Percentiles rank a stretch among this genome's conserved stretches.
phyloP scores from a whole-genome alignment of 768 basidiomycete species.

The Roridomyces roridus region DNA sequence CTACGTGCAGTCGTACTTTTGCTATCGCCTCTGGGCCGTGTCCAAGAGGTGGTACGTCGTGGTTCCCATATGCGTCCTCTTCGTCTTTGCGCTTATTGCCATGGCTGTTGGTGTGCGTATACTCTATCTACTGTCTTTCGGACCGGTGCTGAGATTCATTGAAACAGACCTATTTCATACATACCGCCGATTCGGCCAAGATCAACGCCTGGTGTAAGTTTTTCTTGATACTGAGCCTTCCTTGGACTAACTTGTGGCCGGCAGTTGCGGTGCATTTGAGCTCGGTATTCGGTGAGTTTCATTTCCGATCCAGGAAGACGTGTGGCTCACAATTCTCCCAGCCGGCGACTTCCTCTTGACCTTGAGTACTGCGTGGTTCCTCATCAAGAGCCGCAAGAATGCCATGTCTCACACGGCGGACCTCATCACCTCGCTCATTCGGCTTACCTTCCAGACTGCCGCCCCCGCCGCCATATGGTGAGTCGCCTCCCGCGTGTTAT shows the following conservation, averaged over 20 bases:
- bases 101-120: conserved; percentile 33
- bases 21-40: conserved; percentile 36
- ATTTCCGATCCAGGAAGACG: too few species aligned
- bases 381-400: conserved; percentile 34
- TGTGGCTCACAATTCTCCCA: conserved; percentile 5
- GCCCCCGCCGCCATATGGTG: conserved; percentile 42
- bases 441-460: conserved; percentile 38
- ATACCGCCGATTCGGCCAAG: conserved; percentile 11
- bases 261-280: conserved; percentile 36
- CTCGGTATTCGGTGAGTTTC: conserved; percentile 31
- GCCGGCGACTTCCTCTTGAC: conserved; percentile 38
- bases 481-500: neutral
- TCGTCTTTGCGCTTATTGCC: conserved; percentile 35
- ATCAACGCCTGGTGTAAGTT: conserved; percentile 38
- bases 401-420: conserved; percentile 38
- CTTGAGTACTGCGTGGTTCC: conserved; percentile 32
- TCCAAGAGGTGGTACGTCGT: conserved; percentile 32
- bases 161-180: conserved; percentile 35
- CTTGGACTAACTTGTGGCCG: neutral
- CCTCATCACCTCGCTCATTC: conserved; percentile 34
- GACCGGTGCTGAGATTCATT: neutral
- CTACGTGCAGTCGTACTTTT: conserved; percentile 41
- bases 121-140: neutral
- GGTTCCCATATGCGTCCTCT: conserved; percentile 26
- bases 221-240: neutral